Evolutionary conservation across 2,329 filamentous ascomycete genomes (phyloP), one percentile per base, ranked within the genome.

Genomic region (Colletotrichum orbiculare): DNA sequence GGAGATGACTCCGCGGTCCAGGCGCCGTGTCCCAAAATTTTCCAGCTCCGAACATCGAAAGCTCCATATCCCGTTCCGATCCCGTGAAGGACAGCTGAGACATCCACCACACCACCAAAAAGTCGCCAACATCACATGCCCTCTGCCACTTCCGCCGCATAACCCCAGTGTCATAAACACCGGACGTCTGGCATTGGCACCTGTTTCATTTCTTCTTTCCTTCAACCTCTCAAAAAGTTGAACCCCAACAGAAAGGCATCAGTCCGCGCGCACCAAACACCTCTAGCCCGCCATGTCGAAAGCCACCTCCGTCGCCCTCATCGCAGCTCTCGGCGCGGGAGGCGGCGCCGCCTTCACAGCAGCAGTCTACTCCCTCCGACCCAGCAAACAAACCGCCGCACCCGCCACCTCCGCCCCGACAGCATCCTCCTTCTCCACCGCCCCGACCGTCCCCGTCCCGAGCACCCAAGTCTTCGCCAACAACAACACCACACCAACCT

Each of bases 281-380:
- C 12, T 25, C 38, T 41, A 70, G 69, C 54, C 54, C 78, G 83
- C 64, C 69, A 95, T 95, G 92, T 94, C 92, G 64, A 95, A 94
- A 78, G 84, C 89, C 33, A 93, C 91, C 39, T 73, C 67, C 46
- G 69, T 95, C 71, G 91, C 90, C 69, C 84, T 92, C 66, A 89
- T 94, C 72, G 92, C 91, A 72, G 90, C 89, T 68, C 85, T 91
- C 73, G 89, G 91, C 76, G 92, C 91, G 70, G 90, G 90, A 76
- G 89, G 91, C 57, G 92, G 92, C 67, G 92, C 91, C 63, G 91
- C 90, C 64, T 79, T 91, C 64, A 94, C 91, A 62, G 84, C 92
- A 37, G 83, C 90, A 67, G 86, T 91, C 79, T 90, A 85, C 74
- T 85, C 87, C 1, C 78, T 88, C 66, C 83, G 86, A 70, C 79